Conservation (phyloP, 768 basidiomycete species). For the Boletus sp. region DNA sequence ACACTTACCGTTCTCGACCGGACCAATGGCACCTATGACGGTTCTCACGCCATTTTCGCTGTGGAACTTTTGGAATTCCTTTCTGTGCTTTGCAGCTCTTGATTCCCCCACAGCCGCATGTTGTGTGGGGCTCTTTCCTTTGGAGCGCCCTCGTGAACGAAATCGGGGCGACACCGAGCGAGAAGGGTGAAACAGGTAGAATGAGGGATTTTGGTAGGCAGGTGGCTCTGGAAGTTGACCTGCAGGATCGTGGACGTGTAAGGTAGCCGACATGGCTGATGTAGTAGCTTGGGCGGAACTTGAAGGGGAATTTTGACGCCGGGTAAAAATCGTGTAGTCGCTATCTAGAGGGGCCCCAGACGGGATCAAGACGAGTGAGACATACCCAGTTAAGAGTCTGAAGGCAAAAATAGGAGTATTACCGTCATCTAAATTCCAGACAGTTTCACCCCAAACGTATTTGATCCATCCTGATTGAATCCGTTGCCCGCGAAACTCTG, state of each 20-base stretch:
- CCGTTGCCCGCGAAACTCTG: slow-evolving; percentile 54
- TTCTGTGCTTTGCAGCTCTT: slow-evolving; percentile 60
- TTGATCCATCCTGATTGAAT: slow-evolving; percentile 82
- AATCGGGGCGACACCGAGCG: slow-evolving; percentile 29
- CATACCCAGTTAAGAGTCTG: not conserved
- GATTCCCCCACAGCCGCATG: slow-evolving; percentile 33
- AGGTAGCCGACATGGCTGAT: slow-evolving; percentile 30
- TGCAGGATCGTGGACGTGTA: slow-evolving; percentile 63
- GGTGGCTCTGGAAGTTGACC: slow-evolving; percentile 56
- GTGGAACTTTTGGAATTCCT: slow-evolving; percentile 82
- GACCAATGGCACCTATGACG: slow-evolving; percentile 85
- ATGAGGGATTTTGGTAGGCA: slow-evolving; percentile 67
- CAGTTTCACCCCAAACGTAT: slow-evolving; percentile 72
- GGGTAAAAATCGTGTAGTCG: slow-evolving; percentile 84
- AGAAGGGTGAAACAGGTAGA: slow-evolving; percentile 53
- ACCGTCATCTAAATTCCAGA: slow-evolving; percentile 94
- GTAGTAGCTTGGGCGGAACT: slow-evolving; percentile 13
- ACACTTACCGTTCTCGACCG: slow-evolving; percentile 71
- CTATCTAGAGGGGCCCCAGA: slow-evolving; percentile 48
- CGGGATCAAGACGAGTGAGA: not conserved
- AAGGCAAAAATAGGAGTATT: slow-evolving; percentile 13
- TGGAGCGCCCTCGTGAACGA: slow-evolving; percentile 36
- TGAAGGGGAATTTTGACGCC: slow-evolving; percentile 54
- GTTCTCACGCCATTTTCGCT: slow-evolving; percentile 91
- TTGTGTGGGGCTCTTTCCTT: slow-evolving; percentile 38